Base-by-base conservation (phyloP, 1,284 basidiomycete species). In the Sparassis latifolia region DNA sequence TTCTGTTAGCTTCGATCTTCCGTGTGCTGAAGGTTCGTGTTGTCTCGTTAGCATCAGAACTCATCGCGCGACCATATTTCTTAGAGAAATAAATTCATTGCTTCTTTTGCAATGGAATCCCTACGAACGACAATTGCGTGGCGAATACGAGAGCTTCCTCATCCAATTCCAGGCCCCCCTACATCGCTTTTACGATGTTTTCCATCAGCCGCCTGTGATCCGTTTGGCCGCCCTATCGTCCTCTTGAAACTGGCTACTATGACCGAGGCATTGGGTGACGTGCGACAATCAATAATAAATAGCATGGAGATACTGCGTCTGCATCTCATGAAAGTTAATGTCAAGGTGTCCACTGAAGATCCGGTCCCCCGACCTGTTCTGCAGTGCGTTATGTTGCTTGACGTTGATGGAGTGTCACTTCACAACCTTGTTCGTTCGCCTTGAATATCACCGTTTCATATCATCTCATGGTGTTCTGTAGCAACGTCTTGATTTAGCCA, bases 381-480 rank as follows among this genome's bases (percentile, higher is more conserved):
- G 42, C 89, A 90, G 63, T 89, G 81, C 66, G 72, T 84, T 39
- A 69, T 82, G 39, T 62, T 91, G 39, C 67, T 90, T n/a, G 88
- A 91, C 66, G 70, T 89, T 50, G 69, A 76, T 41, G 72, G 73
- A 44, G 68, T 81, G 28, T 78, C 84, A 10, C 68, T 86, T 45
- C 76, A 78, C 57, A 78, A 69, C 52, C 66, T 78, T 53, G 88
- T 90, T 64, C 62, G 82, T 70, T 45, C 40, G 42, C 28, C 37
- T 52, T 32, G 44, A 49, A 9, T 33, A 29, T 9, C 33, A 42
- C 31, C 31, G 20, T 45, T 43, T 33, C 27, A 27, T 32, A 30
- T 45, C 29, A 10, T 42, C 39, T 29, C 20, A 48, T 3, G 55
- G 49, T 44, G 50, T 43, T 5, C 6, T 31, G 12, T 43, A 58